These are phyloP conservation scores for Naegleria gruberi DNA, from an alignment of 208 protist species.

Conservation along the genomic window DNA sequence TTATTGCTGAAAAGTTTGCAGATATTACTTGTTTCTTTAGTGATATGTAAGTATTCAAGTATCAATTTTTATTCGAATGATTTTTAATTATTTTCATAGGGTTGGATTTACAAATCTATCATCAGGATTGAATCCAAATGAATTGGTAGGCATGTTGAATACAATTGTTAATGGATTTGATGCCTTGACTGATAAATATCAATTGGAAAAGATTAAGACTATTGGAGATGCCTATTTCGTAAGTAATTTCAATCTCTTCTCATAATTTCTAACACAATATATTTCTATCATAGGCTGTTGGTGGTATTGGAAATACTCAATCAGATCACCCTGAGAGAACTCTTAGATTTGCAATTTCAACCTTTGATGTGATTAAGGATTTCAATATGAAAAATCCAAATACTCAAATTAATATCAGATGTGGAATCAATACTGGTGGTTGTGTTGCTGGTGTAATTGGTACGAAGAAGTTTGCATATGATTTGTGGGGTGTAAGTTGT, in stretches of 20 bases:
- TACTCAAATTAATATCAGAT: background rate
- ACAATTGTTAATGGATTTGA: conserved; percentile 23
- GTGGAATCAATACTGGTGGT: background rate
- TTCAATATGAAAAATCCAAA: background rate
- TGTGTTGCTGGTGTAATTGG: background rate
- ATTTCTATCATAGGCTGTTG: too few species aligned
- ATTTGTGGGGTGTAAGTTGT: background rate
- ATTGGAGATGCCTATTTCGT: conserved; percentile 31
- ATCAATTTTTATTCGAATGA: too few species aligned
- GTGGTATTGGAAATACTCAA: background rate
- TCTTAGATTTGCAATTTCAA: background rate
- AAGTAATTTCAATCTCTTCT: background rate
- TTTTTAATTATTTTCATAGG: background rate
- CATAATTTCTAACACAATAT: background rate
- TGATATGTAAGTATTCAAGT: too few species aligned
- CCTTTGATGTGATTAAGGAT: background rate
- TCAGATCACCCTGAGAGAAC: background rate
- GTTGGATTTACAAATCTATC: conserved; percentile 41
- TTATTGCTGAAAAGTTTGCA: background rate
- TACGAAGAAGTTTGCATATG: conserved; percentile 1
- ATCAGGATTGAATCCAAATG: conserved; percentile 23
- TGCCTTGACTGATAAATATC: background rate
- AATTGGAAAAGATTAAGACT: conserved; percentile 28
- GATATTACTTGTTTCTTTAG: background rate
- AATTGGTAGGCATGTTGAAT: background rate